Evolutionary conservation across 139 green algal species (phyloP), one percentile per base, ranked within the genome.

Genomic region (Zygnema circumcarinatum): DNA sequence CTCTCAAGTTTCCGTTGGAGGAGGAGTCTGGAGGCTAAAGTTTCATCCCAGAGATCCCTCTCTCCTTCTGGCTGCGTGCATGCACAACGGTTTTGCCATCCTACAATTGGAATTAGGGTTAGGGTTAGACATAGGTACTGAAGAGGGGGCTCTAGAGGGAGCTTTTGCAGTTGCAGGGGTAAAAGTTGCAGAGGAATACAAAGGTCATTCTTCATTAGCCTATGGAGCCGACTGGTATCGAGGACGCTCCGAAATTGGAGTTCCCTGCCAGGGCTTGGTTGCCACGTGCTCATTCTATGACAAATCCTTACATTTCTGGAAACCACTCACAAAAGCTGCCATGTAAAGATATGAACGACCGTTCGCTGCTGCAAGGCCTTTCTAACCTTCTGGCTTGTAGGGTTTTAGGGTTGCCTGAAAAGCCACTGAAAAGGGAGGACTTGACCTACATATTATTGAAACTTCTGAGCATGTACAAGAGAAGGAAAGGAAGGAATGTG

Each of bases 261-360:
- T 16, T 29, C 32, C 11, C 21, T 11, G 35, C 32, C 7, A 62
- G 47, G 47, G 75, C 52, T 40, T 95, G 16, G 89, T 94, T 3
- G 91, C 92, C 0, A 95, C 93, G 0, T 95, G 93, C 78, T 95
- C 94, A 0, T 96, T 96, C 53, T 96, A 96, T 80, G 93, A 96
- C 86, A 33, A 67, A 11, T 38, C 73, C 21, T 53, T 94, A 82
- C 92, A 94, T 41, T 38, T 94, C 1, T 94, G 92, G 92, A 90
- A 74, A 29, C 81, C 90, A 47, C 16, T 0, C 2, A 90, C 83
- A 54, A 47, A n/a, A n/a, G n/a, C n/a, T n/a, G n/a, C n/a, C n/a
- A n/a, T n/a, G n/a, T n/a, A n/a, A n/a, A n/a, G n/a, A n/a, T n/a
- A n/a, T n/a, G n/a, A n/a, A n/a, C n/a, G n/a, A n/a, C n/a, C n/a